Percentiles rank a stretch among this genome's conserved stretches.
Evolutionary conservation across 2,329 filamentous ascomycete genomes (phyloP).

Genomic region (Rugonectria rugulosa): DNA sequence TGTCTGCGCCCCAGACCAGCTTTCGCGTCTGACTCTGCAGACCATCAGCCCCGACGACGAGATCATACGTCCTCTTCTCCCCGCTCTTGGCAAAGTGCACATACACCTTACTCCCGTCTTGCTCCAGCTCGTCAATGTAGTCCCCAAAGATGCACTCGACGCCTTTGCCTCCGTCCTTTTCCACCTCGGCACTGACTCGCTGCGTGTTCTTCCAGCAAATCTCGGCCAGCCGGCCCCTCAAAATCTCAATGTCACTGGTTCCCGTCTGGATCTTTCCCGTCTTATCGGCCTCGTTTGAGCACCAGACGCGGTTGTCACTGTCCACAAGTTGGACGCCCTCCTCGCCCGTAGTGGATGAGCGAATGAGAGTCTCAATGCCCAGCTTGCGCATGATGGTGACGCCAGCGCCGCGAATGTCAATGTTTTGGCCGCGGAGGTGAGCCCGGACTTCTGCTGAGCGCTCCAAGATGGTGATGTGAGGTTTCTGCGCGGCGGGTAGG

Average conservation of each 20-base stretch:
- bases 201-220: not conserved
- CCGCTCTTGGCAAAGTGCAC: slow-evolving; percentile 54
- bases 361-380: slow-evolving; percentile 48
- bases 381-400: slow-evolving; percentile 48
- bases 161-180: slow-evolving; percentile 10
- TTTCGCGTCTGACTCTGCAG: slow-evolving; percentile 25
- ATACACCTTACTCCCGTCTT: slow-evolving; percentile 41
- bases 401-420: slow-evolving; percentile 55
- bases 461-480: slow-evolving; percentile 51
- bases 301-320: not conserved
- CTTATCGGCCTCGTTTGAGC: slow-evolving; percentile 40
- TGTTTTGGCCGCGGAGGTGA: slow-evolving; percentile 49
- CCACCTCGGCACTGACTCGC: slow-evolving; percentile 36
- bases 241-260: slow-evolving; percentile 66
- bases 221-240: slow-evolving; percentile 59
- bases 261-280: slow-evolving; percentile 57
- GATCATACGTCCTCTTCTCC: slow-evolving; percentile 51
- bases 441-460: slow-evolving; percentile 46
- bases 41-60: slow-evolving; percentile 65
- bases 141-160: slow-evolving; percentile 41
- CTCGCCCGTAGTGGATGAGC: slow-evolving; percentile 52
- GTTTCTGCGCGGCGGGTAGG: not conserved
- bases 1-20: slow-evolving; percentile 1
- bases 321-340: slow-evolving; percentile 56
- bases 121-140: slow-evolving; percentile 38